These are phyloP conservation scores for Coemansia sp. DNA, from an alignment of 192 early-diverging fungal species.

Conservation along the genomic window DNA sequence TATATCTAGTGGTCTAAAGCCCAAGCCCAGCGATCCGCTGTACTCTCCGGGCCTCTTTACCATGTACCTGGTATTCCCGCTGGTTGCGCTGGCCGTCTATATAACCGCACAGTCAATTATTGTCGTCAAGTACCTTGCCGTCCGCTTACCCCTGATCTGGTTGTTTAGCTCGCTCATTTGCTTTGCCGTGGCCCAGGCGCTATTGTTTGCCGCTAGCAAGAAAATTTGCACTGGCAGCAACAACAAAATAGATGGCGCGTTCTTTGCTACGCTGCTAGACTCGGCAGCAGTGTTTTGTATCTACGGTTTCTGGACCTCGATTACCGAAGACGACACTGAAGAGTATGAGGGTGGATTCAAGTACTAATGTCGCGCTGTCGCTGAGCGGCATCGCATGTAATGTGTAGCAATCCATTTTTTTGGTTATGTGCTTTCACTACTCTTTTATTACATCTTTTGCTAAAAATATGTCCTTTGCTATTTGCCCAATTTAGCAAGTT, in stretches of 20 bases:
- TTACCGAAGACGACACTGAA: constrained; percentile 58
- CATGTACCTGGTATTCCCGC: constrained; percentile 52
- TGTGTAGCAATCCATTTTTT: neutral
- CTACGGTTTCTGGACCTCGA: constrained; percentile 60
- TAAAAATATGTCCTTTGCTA: neutral
- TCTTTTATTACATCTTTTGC: neutral
- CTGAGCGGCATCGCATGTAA: neutral
- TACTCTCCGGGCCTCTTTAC: constrained; percentile 53
- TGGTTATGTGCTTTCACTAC: neutral
- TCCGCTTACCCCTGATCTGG: constrained; percentile 50
- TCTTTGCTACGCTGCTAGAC: constrained; percentile 58
- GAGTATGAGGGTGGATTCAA: constrained; percentile 52
- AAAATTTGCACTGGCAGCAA: constrained; percentile 56
- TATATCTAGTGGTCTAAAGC: constrained; percentile 51
- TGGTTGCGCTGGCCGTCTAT: constrained; percentile 48
- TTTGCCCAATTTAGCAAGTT: neutral
- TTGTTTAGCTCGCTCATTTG: constrained; percentile 40
- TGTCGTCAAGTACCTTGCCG: constrained; percentile 51
- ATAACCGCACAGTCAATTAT: constrained; percentile 40
- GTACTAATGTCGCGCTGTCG: constrained; percentile 23
- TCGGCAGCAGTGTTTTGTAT: constrained; percentile 47
- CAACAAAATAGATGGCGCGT: constrained; percentile 55
- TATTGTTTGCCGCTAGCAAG: constrained; percentile 55
- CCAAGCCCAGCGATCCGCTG: constrained; percentile 35
- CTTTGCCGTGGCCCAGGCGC: constrained; percentile 49